Evolutionary conservation across 2,329 filamentous ascomycete genomes (phyloP), one percentile per base, ranked within the genome.

Genomic region (Colletotrichum lupini): DNA sequence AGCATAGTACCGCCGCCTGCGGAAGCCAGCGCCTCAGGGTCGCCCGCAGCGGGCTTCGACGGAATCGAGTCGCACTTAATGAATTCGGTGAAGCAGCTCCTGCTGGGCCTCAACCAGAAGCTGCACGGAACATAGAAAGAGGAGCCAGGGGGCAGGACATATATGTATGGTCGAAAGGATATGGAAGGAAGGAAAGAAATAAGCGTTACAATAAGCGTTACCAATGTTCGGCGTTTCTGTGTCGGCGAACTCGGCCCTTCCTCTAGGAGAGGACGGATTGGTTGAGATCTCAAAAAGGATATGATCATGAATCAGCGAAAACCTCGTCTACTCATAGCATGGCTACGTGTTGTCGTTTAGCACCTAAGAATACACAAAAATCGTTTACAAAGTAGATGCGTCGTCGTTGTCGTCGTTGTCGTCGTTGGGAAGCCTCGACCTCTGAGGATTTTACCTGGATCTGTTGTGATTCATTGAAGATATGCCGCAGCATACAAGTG

Each of bases 31-130:
- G 22, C 72, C 7, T 67, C 72, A 14, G 72, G 57, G 11, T 62
- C 72, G 14, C 26, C 72, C 16, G 61, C 73, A 16, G 58, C 64
- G 5, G 81, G 81, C 64, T 80, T 84, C 62, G 83, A 85, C 61
- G 81, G 81, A 22, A 78, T 85, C 26, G 84, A 85, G 77, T 79
- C 82, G 74, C 82, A 83, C 60, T 77, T 85, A 16, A 84, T 85
- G 74, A 82, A 82, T 69, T 83, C 82, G 11, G 80, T 85, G 68
- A 79, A 81, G 16, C 81, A 83, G 70, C 79, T 85, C 9, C 77
- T 85, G 24, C 77, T 77, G 28, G 83, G 83, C 4, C 82, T 85
- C 80, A 82, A 84, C 69, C 82, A 83, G 75, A 83, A 83, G 74
- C 73, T 83, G 35, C 72, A 72, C 22, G 63, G 64, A 74, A 37